Conservation (phyloP, 129 eudicot species). For the Tagetes patula region DNA sequence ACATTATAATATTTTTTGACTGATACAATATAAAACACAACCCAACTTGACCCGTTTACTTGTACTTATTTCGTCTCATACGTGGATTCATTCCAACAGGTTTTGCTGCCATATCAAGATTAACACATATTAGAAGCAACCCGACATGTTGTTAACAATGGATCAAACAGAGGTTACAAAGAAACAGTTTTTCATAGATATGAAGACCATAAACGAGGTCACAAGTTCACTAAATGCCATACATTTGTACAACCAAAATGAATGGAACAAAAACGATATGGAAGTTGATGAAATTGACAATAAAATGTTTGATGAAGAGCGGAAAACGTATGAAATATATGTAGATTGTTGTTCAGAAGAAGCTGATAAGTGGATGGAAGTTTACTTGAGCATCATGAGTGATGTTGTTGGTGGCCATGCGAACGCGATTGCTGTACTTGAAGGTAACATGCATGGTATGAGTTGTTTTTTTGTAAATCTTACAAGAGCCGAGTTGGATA, state of each 20-base stretch:
- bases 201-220: slow-evolving; percentile 17
- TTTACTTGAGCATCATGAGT: slow-evolving; percentile 33
- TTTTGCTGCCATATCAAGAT: background rate
- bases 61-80: too few relatives aligned
- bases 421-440: slow-evolving; percentile 30
- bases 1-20: too few relatives aligned
- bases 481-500: slow-evolving; percentile 30
- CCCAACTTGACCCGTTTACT: background rate
- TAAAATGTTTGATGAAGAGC: slow-evolving; percentile 24
- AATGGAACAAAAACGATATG: slow-evolving; percentile 20
- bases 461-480: slow-evolving; percentile 31
- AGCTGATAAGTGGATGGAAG: slow-evolving; percentile 19
- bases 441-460: background rate
- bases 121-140: too few relatives aligned
- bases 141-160: background rate
- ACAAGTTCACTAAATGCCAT: slow-evolving; percentile 21
- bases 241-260: slow-evolving; percentile 23
- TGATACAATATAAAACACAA: background rate
- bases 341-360: slow-evolving; percentile 22
- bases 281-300: slow-evolving; percentile 29
- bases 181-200: background rate
- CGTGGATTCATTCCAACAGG: background rate
- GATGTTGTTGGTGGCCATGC: slow-evolving; percentile 37
- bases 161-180: slow-evolving; percentile 11
- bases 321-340: slow-evolving; percentile 31